These are phyloP conservation scores for Candida railenensis DNA, from an alignment of 805 yeast species.

Conservation along the genomic window DNA sequence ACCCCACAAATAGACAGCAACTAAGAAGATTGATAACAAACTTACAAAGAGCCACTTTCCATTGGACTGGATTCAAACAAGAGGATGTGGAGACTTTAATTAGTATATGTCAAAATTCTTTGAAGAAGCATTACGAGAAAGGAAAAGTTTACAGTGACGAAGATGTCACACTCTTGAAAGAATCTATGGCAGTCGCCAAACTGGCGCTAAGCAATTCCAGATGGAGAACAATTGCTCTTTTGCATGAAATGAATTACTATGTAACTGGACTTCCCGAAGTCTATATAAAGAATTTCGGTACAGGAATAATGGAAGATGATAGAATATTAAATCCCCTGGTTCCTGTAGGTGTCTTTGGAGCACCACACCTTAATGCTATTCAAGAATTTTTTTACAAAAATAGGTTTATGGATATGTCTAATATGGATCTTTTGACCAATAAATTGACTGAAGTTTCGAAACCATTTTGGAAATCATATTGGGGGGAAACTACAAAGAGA, in stretches of 20 bases:
- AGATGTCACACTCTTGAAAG: slow-evolving; percentile 44
- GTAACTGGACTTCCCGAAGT: slow-evolving; percentile 43
- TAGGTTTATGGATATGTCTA: slow-evolving; percentile 38
- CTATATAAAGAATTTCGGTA: slow-evolving; percentile 42
- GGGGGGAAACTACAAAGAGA: slow-evolving; percentile 43
- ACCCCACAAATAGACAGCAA: slow-evolving; percentile 53
- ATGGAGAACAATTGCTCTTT: slow-evolving; percentile 57
- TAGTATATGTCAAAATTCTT: slow-evolving; percentile 45
- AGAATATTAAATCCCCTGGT: slow-evolving; percentile 12
- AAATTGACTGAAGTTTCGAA: slow-evolving; percentile 34
- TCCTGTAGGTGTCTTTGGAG: slow-evolving; percentile 60
- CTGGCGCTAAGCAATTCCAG: slow-evolving; percentile 49
- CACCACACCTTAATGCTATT: slow-evolving; percentile 52
- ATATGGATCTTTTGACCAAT: slow-evolving; percentile 23
- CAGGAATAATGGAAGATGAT: slow-evolving; percentile 32
- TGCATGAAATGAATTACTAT: slow-evolving; percentile 68
- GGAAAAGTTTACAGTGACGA: slow-evolving; percentile 23
- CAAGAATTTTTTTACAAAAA: slow-evolving; percentile 56
- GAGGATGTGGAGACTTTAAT: slow-evolving; percentile 56
- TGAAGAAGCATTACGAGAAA: slow-evolving; percentile 31
- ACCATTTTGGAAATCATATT: slow-evolving; percentile 54
- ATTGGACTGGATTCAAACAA: slow-evolving; percentile 71
- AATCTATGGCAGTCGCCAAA: slow-evolving; percentile 45
- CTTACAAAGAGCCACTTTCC: slow-evolving; percentile 65
- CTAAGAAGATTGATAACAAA: slow-evolving; percentile 58